These are phyloP conservation scores for Fraxinus floribunda DNA, from an alignment of 305 asterid genomes.

Conservation along the genomic window DNA sequence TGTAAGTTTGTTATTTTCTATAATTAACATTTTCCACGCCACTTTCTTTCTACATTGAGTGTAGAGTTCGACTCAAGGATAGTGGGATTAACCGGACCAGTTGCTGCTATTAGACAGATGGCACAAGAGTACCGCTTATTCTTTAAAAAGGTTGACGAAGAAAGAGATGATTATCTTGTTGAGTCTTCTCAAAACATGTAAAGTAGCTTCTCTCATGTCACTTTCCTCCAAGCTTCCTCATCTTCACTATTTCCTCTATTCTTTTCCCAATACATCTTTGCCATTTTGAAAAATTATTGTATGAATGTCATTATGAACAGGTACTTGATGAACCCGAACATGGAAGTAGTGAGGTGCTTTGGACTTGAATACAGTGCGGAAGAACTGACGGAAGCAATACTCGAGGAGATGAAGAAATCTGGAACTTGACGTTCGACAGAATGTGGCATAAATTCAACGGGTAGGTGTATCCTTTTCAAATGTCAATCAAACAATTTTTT, in stretches of 20 bases:
- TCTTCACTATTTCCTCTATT: not conserved
- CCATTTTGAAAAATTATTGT: not conserved
- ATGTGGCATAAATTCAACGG: not conserved
- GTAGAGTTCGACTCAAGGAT: constrained; percentile 79
- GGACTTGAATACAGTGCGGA: constrained; percentile 73
- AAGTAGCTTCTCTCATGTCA: not conserved
- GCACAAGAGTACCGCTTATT: constrained; percentile 87
- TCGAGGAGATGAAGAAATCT: constrained; percentile 55
- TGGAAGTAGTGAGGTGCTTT: constrained; percentile 72
- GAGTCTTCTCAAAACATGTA: constrained; percentile 92
- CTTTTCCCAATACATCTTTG: not conserved
- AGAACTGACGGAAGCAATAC: constrained; percentile 60
- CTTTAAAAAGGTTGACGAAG: constrained; percentile 76
- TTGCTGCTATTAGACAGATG: constrained; percentile 75
- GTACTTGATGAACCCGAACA: constrained; percentile 79
- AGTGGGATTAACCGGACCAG: constrained; percentile 85
- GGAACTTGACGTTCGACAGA: constrained; percentile 12
- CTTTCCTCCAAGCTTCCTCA: not conserved
- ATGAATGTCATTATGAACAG: constrained; percentile 36
- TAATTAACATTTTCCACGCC: not conserved
- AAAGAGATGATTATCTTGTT: constrained; percentile 82
- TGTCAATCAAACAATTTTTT: constrained; percentile 8
- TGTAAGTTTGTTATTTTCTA: not conserved
- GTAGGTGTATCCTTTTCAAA: not conserved
- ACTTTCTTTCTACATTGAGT: constrained; percentile 20